These are phyloP conservation scores for Candida berthetii DNA, from an alignment of 805 yeast species.

Conservation along the genomic window DNA sequence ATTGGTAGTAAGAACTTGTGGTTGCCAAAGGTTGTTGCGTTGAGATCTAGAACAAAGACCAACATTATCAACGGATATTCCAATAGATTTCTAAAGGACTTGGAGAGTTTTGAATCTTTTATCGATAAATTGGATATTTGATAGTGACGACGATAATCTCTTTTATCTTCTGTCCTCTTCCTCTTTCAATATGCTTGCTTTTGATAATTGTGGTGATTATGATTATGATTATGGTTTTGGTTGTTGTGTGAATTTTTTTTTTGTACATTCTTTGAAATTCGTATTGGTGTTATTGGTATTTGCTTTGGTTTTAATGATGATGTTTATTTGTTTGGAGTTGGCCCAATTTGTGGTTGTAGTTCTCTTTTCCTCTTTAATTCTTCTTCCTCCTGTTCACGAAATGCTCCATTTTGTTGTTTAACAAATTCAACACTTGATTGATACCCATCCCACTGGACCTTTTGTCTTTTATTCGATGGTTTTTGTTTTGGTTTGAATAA, in stretches of 20 bases:
- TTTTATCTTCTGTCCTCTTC: too few species aligned
- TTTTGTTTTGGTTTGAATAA: conserved; percentile 26
- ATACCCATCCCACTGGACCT: conserved; percentile 28
- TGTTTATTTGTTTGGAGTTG: not conserved
- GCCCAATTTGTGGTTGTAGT: not conserved
- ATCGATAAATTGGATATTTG: too few species aligned
- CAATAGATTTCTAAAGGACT: not conserved
- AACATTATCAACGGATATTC: not conserved
- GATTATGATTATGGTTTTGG: not conserved
- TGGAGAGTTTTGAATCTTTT: too few species aligned
- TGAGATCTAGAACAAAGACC: not conserved
- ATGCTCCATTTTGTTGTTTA: conserved; percentile 8
- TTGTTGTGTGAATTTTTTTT: too few species aligned
- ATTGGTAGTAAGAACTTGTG: conserved; percentile 6
- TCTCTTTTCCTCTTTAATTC: conserved; percentile 14
- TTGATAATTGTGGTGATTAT: too few species aligned
- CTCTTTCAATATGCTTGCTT: too few species aligned
- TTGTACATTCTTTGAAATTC: too few species aligned
- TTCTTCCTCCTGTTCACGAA: conserved; percentile 18
- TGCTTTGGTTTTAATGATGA: too few species aligned
- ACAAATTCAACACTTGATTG: conserved; percentile 18
- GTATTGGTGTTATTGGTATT: too few species aligned
- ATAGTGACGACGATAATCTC: too few species aligned
- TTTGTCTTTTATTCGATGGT: conserved; percentile 21
- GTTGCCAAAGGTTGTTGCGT: not conserved